A percentile compares a stretch with the other conserved stretches of the same genome.
phyloP scores from a whole-genome alignment of 345 rosid genomes.

The Eucalyptus marginata region DNA sequence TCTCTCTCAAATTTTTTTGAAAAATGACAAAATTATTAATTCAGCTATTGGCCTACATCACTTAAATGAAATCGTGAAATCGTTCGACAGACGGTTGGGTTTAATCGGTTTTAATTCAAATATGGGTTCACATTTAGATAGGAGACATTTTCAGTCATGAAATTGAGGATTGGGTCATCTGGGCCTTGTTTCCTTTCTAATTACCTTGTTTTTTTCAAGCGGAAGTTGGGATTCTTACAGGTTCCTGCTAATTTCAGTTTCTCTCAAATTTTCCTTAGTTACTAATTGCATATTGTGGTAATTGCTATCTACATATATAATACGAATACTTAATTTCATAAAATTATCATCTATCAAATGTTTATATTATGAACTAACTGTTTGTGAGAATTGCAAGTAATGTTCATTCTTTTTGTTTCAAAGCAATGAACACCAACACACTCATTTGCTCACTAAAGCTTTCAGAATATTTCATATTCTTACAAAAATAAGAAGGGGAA shows the following conservation, averaged over 20 bases:
- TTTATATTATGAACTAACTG: too few relatives aligned
- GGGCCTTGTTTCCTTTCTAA: background rate
- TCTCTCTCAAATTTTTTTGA: background rate
- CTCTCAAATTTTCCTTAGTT: background rate
- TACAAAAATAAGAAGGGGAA: background rate
- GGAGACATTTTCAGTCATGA: background rate
- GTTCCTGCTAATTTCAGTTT: background rate
- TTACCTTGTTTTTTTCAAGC: background rate
- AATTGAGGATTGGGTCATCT: background rate
- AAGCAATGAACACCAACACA: background rate
- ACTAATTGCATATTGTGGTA: background rate
- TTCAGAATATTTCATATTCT: background rate
- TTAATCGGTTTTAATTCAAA: background rate
- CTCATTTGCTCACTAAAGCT: background rate
- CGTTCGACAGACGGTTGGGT: rapidly evolving
- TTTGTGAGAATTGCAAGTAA: background rate
- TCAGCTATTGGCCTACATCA: background rate
- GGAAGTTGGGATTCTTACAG: background rate
- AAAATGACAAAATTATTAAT: rapidly evolving
- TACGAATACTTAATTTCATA: background rate
- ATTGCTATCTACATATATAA: background rate
- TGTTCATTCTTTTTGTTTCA: background rate
- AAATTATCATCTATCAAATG: background rate
- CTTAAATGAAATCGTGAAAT: background rate
- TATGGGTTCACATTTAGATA: background rate